phyloP scores from a whole-genome alignment of 768 basidiomycete genomes.

The Collybia sordida region DNA sequence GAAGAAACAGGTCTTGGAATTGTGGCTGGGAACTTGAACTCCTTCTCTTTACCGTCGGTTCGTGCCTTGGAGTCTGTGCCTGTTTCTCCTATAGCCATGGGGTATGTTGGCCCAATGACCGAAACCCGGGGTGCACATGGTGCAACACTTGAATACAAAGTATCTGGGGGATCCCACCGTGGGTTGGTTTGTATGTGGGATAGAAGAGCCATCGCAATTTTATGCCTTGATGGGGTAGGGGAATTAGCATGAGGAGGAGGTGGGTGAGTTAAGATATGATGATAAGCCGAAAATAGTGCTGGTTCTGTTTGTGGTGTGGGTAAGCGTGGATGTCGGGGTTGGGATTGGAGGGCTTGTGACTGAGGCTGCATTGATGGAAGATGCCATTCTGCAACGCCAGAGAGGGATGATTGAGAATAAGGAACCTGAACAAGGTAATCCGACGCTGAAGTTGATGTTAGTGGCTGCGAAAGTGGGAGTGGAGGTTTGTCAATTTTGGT shows the following conservation, averaged over 20 bases:
- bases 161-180: slow-evolving; percentile 70
- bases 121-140: slow-evolving; percentile 64
- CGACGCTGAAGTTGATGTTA: slow-evolving; percentile 54
- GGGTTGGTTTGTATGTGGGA: slow-evolving; percentile 52
- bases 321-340: slow-evolving; percentile 26
- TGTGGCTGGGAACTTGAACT: slow-evolving; percentile 52
- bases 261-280: slow-evolving; percentile 75
- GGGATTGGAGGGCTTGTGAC: slow-evolving; percentile 11
- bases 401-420: slow-evolving; percentile 71
- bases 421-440: slow-evolving; percentile 74
- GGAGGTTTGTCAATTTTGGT: slow-evolving; percentile 35
- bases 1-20: slow-evolving; percentile 43
- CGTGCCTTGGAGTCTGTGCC: slow-evolving; percentile 24
- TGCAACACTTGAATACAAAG: slow-evolving; percentile 56
- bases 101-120: slow-evolving; percentile 65
- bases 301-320: slow-evolving; percentile 60
- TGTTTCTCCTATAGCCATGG: slow-evolving; percentile 43
- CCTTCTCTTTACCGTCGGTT: slow-evolving; percentile 41
- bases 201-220: slow-evolving; percentile 73
- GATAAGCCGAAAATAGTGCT: slow-evolving; percentile 67
- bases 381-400: slow-evolving; percentile 67
- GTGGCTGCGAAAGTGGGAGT: slow-evolving; percentile 38
- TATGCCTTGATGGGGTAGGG: slow-evolving; percentile 65
- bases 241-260: slow-evolving; percentile 46
- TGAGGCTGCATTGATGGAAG: slow-evolving; percentile 46